Percentiles rank a stretch among this genome's conserved stretches.
Conservation (phyloP, 2,329 filamentous ascomycete genomes). For the Fusarium palustre region DNA sequence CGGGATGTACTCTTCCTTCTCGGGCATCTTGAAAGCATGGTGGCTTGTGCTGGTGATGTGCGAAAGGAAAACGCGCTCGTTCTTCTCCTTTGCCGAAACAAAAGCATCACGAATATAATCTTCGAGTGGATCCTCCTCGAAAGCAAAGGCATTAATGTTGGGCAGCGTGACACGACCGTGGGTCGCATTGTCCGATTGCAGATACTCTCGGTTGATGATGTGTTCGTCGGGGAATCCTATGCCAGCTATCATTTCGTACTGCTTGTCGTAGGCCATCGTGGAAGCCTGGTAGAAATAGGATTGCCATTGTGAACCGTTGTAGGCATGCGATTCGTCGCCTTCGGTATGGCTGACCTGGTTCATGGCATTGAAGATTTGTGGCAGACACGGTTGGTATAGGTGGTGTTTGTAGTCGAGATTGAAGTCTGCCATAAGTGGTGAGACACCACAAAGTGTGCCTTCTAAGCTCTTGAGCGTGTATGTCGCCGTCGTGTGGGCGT, state of each 20-base stretch:
- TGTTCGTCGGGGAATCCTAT: conserved; percentile 49
- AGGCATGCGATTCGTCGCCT: conserved; percentile 6
- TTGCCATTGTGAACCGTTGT: conserved; percentile 47
- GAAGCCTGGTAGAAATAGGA: conserved; percentile 51
- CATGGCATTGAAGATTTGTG: conserved; percentile 54
- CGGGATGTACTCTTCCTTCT: conserved; percentile 44
- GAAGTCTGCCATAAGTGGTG: conserved; percentile 56
- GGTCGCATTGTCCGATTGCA: conserved; percentile 47
- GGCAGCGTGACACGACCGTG: conserved; percentile 47
- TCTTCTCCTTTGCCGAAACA: conserved; percentile 46
- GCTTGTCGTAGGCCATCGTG: conserved; percentile 50
- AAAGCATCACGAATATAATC: conserved; percentile 52
- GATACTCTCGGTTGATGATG: conserved; percentile 48
- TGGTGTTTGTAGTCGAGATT: conserved; percentile 56
- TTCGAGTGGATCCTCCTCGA: conserved; percentile 49
- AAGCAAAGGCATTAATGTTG: conserved; percentile 53
- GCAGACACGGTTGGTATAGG: conserved; percentile 60
- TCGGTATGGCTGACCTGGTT: conserved; percentile 41
- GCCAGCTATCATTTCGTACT: conserved; percentile 46
- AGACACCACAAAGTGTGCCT: conserved; percentile 58
- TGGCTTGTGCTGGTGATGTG: conserved; percentile 48
- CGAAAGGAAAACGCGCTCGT: conserved; percentile 51
- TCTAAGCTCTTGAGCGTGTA: conserved; percentile 59
- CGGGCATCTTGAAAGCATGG: conserved; percentile 49
- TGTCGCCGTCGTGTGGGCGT: conserved; percentile 56